Evolutionary conservation across 169 alveolate genomes (phyloP).

Genomic region (Toxoplasma gondii): DNA sequence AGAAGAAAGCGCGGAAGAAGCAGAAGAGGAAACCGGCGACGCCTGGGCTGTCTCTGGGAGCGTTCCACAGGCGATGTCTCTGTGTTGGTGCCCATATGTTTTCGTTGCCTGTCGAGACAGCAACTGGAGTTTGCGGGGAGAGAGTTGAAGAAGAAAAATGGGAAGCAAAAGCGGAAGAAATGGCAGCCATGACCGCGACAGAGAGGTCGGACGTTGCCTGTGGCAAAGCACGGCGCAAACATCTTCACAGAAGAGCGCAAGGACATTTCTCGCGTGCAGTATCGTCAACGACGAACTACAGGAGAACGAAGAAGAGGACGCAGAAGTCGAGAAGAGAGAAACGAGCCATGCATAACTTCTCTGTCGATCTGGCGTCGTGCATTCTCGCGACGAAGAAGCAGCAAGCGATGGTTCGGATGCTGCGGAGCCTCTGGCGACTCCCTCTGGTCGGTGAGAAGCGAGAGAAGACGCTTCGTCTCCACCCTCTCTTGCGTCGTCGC

Average conservation of each 20-base stretch:
- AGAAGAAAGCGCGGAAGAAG: not conserved
- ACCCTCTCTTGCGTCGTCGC: too few species aligned
- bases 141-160: not conserved
- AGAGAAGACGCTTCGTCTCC: too few species aligned
- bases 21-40: not conserved
- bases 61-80: not conserved
- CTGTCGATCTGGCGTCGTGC: too few species aligned
- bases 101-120: not conserved
- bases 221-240: not conserved
- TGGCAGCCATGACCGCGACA: not conserved
- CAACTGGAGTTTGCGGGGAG: not conserved
- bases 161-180: not conserved
- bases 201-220: not conserved
- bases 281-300: not conserved
- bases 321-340: not conserved
- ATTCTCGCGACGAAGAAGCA: too few species aligned
- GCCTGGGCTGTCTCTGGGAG: not conserved
- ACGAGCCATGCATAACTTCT: not conserved
- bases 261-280: not conserved
- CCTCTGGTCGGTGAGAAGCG: too few species aligned
- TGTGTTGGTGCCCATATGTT: not conserved
- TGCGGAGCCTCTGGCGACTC: too few species aligned
- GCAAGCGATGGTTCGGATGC: too few species aligned
- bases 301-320: not conserved
- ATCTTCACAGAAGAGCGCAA: not conserved